Base-by-base conservation (phyloP, 257 asterid genomes). In the Solanum rostratum region DNA sequence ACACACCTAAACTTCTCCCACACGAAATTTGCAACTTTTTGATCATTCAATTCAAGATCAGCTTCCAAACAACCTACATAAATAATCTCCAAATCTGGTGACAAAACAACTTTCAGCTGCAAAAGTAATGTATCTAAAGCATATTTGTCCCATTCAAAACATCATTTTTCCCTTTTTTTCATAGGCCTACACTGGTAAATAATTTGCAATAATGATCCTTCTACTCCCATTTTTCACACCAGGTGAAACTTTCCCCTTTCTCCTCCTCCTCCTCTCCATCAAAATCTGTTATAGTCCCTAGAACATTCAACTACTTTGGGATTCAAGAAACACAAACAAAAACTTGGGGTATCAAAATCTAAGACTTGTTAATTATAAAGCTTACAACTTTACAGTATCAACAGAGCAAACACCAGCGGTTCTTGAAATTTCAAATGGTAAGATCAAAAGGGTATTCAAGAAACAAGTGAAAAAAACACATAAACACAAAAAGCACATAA, bases 1-100 rank as follows among this genome's bases (percentile, higher is more conserved):
- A 95, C 97, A 33, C 99, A 94, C 78, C 88, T 92, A 88, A 94
- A 95, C 80, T 90, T 87, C 4, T 95, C 97, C 0, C 92, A 84
- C 5, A 95, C 85, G 12, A 69, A 52, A 27, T 95, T 94, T 6
- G 95, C 91, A 50, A 95, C 92, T 45, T 93, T 97, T 6, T 95
- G 97, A 43, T 90, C 98, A 55, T 89, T 90, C 33, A 92, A 79
- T 53, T 91, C 97, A 55, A 84, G 70, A 43, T 91, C 95, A 54
- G 79, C 99, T 14, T 87, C 86, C 87, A 94, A 84, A 50, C 92
- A 84, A 0, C 98, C 99, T 1, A 95, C 92, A 54, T 89, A 95
- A 5, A 95, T 86, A 5, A 92, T 92, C 81, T 94, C 97, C 24
- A 85, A 90, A 41, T 90, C 92, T 6, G 91, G 54, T 27, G 97